Conservation (phyloP, 2,329 filamentous ascomycete genomes). For the Fusarium sp. region DNA sequence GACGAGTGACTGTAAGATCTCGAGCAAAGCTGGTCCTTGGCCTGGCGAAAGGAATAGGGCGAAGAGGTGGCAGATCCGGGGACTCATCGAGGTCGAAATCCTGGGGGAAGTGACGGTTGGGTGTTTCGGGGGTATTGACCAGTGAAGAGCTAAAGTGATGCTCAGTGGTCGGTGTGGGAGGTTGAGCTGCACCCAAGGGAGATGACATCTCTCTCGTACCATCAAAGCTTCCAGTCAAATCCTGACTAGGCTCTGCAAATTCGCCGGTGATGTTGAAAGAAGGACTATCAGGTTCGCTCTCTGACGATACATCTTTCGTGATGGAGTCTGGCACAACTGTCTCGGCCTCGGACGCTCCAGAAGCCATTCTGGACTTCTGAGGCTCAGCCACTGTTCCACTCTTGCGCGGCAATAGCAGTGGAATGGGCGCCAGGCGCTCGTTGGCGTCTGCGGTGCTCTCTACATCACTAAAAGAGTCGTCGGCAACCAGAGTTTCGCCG, state of each 20-base stretch:
- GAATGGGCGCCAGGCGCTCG: conserved; percentile 33
- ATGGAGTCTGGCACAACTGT: conserved; percentile 36
- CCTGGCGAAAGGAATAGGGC: conserved; percentile 40
- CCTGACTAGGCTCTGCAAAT: conserved; percentile 20
- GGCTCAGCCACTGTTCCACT: conserved; percentile 4
- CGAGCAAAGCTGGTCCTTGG: conserved; percentile 50
- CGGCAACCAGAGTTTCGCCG: conserved; percentile 14
- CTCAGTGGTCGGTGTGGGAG: conserved; percentile 31
- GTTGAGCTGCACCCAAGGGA: conserved; percentile 16
- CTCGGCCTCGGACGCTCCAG: conserved; percentile 40
- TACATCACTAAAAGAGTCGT: conserved; percentile 31
- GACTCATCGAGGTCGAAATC: conserved; percentile 46
- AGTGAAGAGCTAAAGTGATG: conserved; percentile 22
- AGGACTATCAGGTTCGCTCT: conserved; percentile 27
- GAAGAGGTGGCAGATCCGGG: conserved; percentile 51
- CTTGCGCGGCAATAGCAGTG: conserved; percentile 35
- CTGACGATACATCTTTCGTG: conserved; percentile 14
- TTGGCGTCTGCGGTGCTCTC: conserved; percentile 30
- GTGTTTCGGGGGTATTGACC: conserved; percentile 32
- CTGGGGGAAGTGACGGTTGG: conserved; percentile 31
- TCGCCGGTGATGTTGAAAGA: conserved; percentile 37
- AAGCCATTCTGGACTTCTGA: conserved; percentile 32
- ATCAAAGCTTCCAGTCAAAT: conserved; percentile 23
- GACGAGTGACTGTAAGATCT: conserved; percentile 54
- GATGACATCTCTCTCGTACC: conserved; percentile 26